These are phyloP conservation scores for Neocallimastix lanati DNA, from an alignment of 192 early-diverging fungal species.

Conservation along the genomic window DNA sequence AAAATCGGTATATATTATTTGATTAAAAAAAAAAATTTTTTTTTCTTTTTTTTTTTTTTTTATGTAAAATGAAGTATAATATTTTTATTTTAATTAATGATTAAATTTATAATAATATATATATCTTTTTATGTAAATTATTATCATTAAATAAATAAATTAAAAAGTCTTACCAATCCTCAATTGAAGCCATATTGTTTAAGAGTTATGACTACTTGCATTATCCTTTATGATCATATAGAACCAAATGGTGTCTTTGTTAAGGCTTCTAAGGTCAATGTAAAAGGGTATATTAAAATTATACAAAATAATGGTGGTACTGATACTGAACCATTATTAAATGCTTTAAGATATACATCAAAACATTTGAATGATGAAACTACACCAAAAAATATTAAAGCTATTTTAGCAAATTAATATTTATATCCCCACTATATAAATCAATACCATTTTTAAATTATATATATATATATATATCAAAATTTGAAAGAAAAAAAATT, in stretches of 20 bases:
- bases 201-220: conserved; percentile 68
- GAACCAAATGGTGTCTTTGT: conserved; percentile 55
- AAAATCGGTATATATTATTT: conserved; percentile 25
- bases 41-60: too few relatives aligned
- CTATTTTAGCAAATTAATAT: conserved; percentile 20
- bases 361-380: conserved; percentile 63
- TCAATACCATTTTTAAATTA: too few relatives aligned
- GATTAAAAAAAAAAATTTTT: too few relatives aligned
- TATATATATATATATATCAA: too few relatives aligned
- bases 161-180: conserved; percentile 35
- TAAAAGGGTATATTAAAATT: conserved; percentile 40
- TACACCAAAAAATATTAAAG: conserved; percentile 51
- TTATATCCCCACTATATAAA: too few relatives aligned
- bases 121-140: neutral
- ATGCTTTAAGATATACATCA: conserved; percentile 55
- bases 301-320: conserved; percentile 42
- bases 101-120: too few relatives aligned
- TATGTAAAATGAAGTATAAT: too few relatives aligned
- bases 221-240: conserved; percentile 85
- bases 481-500: too few relatives aligned
- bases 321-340: conserved; percentile 39
- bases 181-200: conserved; percentile 51
- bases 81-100: too few relatives aligned
- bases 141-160: too few relatives aligned
- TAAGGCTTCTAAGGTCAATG: conserved; percentile 62